Evolutionary conservation across 192 early-diverging fungal species (phyloP).

Genomic region (Coemansia sp.): DNA sequence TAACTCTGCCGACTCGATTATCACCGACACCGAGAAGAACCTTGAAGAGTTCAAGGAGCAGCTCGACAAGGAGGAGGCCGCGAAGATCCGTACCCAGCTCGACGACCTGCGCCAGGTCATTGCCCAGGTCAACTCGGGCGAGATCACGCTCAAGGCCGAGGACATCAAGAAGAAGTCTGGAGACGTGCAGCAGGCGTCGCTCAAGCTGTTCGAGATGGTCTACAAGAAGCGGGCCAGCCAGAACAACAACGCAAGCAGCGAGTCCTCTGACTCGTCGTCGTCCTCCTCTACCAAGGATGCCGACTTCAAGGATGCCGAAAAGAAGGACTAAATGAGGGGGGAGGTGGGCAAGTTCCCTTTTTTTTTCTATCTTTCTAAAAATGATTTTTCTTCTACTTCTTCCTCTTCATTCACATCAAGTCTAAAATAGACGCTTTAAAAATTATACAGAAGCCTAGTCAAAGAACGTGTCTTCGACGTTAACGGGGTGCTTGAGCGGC

Average conservation of each 20-base stretch:
- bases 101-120: slow-evolving; percentile 75
- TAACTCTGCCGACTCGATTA: slow-evolving; percentile 90
- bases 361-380: no score
- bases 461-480: slow-evolving; percentile 32
- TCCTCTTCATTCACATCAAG: background rate
- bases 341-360: no score
- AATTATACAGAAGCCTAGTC: background rate
- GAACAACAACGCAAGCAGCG: slow-evolving; percentile 24
- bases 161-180: slow-evolving; percentile 84
- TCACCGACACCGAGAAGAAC: slow-evolving; percentile 91
- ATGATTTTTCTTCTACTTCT: background rate
- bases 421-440: background rate
- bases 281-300: slow-evolving; percentile 60
- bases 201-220: slow-evolving; percentile 98
- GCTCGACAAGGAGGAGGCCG: slow-evolving; percentile 79
- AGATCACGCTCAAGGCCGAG: slow-evolving; percentile 70
- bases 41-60: slow-evolving; percentile 97
- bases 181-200: slow-evolving; percentile 81
- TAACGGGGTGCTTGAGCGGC: slow-evolving; percentile 32
- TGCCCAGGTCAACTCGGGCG: slow-evolving; percentile 65
- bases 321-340: slow-evolving; percentile 49
- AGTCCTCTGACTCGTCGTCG: slow-evolving; percentile 20
- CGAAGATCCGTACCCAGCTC: slow-evolving; percentile 85
- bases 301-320: slow-evolving; percentile 75
- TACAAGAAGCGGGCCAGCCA: slow-evolving; percentile 80